phyloP scores from a whole-genome alignment of 768 basidiomycete species.

The Boletus huronensis region DNA sequence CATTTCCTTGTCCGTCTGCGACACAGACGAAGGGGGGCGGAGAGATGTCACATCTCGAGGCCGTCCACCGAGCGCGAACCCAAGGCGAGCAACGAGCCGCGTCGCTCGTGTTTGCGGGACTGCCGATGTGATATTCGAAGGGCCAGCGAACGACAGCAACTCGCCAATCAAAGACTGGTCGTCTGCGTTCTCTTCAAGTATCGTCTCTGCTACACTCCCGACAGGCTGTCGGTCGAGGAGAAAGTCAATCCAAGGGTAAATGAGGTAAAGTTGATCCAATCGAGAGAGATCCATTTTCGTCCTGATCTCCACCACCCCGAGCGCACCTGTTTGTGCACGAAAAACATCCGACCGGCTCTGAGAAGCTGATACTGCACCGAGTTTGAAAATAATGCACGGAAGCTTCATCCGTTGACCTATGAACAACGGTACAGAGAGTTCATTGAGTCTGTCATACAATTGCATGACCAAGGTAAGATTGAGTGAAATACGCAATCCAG shows the following conservation, averaged over 20 bases:
- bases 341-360: too few species aligned
- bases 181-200: not conserved
- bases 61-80: not conserved
- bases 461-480: not conserved
- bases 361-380: not conserved
- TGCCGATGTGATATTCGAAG: not conserved
- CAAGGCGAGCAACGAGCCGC: not conserved
- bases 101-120: not conserved
- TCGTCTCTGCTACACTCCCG: not conserved
- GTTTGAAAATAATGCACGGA: constrained; percentile 1
- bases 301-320: too few species aligned
- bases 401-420: not conserved
- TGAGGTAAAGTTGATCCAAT: not conserved
- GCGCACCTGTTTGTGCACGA: too few species aligned
- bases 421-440: not conserved
- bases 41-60: not conserved
- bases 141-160: not conserved
- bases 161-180: not conserved
- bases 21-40: not conserved
- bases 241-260: constrained; percentile 9
- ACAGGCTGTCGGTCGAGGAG: not conserved
- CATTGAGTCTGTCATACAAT: too few species aligned
- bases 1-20: not conserved
- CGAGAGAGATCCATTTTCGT: too few species aligned
- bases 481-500: not conserved